Conservation (phyloP, 805 yeast genomes). For the Torulaspora microellipsoides region DNA sequence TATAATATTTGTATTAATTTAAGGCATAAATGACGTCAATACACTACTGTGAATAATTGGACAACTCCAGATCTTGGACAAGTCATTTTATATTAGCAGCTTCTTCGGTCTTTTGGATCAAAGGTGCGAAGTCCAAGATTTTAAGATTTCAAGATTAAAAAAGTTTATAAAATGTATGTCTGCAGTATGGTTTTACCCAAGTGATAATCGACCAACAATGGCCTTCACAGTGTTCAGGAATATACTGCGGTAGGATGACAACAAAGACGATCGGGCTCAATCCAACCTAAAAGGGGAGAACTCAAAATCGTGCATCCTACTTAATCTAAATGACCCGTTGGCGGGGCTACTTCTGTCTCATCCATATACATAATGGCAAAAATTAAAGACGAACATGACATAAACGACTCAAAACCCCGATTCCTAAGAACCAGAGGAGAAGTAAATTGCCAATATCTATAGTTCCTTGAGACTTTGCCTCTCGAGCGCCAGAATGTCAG, state of each 20-base stretch:
- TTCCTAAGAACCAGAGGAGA: constrained; percentile 36
- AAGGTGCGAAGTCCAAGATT: no score
- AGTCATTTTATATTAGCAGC: no score
- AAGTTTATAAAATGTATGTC: constrained; percentile 46
- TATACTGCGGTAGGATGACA: constrained; percentile 81
- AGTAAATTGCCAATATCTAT: constrained; percentile 16
- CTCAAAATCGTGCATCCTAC: constrained; percentile 43
- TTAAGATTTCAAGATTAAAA: no score
- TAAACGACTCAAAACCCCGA: constrained; percentile 32
- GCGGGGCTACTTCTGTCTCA: constrained; percentile 91
- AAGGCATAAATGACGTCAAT: no score
- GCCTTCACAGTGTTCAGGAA: constrained; percentile 99
- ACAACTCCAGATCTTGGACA: not conserved
- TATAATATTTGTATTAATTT: not conserved
- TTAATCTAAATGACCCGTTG: constrained; percentile 86
- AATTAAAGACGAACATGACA: constrained; percentile 9
- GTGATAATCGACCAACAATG: constrained; percentile 84
- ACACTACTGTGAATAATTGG: no score
- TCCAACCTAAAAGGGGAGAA: constrained; percentile 34
- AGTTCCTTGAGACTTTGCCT: constrained; percentile 45
- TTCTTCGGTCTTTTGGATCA: no score
- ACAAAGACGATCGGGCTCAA: constrained; percentile 62
- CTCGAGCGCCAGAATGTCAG: constrained; percentile 71
- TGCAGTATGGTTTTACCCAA: constrained; percentile 99
- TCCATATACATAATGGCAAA: constrained; percentile 30